Conservation (phyloP, 2,329 filamentous ascomycete species). For the Neofusicoccum sp. region DNA sequence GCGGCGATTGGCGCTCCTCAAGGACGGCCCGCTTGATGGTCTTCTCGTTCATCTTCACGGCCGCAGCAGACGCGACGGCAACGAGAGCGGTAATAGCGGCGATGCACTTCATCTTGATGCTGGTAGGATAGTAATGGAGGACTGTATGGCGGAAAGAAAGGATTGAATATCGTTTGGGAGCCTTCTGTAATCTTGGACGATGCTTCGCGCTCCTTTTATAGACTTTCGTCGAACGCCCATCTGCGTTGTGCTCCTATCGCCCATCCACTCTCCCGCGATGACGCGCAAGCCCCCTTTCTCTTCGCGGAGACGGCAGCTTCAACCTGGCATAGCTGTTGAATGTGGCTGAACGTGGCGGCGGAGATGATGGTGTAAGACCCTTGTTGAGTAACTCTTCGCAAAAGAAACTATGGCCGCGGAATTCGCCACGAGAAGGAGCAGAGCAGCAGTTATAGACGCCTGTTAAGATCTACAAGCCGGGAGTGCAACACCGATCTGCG, state of each 20-base stretch:
- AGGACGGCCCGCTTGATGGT: not conserved
- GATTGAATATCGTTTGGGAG: not conserved
- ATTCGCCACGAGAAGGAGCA: not conserved
- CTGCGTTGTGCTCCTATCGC: not conserved
- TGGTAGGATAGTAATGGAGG: not conserved
- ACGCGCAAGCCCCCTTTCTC: not conserved
- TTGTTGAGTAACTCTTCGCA: not conserved
- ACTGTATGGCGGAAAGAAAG: not conserved
- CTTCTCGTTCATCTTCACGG: constrained; percentile 80
- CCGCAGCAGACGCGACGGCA: constrained; percentile 83
- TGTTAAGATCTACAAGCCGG: not conserved
- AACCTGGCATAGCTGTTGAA: not conserved
- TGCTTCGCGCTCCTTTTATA: not conserved
- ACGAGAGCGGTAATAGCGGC: constrained; percentile 72
- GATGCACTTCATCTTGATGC: constrained; percentile 1
- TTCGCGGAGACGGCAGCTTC: not conserved
- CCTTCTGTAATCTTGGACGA: not conserved
- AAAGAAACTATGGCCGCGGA: not conserved
- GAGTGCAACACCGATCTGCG: not conserved
- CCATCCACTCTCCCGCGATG: not conserved
- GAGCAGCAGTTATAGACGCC: not conserved
- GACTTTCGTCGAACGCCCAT: not conserved
- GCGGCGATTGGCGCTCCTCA: not conserved
- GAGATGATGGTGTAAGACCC: constrained; percentile 8
- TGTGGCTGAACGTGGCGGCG: constrained; percentile 1